These are phyloP conservation scores for Fusarium compactum DNA, from an alignment of 2,329 filamentous ascomycete genomes.

Conservation along the genomic window DNA sequence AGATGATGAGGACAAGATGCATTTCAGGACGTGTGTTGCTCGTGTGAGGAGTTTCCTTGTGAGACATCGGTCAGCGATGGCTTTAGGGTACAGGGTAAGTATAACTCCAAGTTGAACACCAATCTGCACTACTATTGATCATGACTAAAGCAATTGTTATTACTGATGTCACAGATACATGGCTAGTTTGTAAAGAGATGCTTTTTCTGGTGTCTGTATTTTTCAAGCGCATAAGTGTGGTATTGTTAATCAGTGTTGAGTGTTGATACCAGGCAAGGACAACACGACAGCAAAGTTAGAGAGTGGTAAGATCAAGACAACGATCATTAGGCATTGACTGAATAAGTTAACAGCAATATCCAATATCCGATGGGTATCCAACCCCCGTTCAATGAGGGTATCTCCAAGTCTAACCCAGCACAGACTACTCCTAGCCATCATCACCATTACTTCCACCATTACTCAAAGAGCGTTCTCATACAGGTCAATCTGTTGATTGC, in stretches of 20 bases:
- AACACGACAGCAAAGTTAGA: too few relatives aligned
- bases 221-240: neutral
- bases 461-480: neutral
- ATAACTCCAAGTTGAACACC: neutral
- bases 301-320: neutral
- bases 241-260: neutral
- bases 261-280: neutral
- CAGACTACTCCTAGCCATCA: neutral
- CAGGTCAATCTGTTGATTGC: neutral
- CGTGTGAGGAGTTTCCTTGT: neutral
- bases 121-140: neutral
- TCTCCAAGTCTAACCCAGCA: conserved; percentile 19
- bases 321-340: conserved; percentile 31
- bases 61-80: conserved; percentile 13
- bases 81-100: conserved; percentile 9
- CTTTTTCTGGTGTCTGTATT: neutral
- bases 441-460: neutral
- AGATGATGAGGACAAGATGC: neutral
- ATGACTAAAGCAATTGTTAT: neutral
- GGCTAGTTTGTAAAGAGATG: neutral
- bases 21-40: neutral
- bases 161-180: neutral
- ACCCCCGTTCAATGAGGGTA: conserved; percentile 42
- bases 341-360: neutral
- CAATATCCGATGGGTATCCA: conserved; percentile 26